phyloP scores from a whole-genome alignment of 2,329 filamentous ascomycete genomes.

The Fusarium drepaniforme region DNA sequence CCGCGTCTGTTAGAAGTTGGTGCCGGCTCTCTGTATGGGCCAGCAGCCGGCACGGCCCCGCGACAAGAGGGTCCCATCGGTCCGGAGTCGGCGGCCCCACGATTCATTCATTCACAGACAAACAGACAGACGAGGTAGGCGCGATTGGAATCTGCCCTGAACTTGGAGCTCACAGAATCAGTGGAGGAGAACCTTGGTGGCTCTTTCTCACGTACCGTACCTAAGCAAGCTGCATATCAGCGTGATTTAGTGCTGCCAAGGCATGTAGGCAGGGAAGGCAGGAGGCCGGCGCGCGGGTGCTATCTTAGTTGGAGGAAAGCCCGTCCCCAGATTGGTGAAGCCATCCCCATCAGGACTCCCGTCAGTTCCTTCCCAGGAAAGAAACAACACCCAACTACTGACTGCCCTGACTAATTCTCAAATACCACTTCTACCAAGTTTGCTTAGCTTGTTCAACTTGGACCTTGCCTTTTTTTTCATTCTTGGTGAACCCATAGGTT shows the following conservation, averaged over 20 bases:
- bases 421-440: neutral
- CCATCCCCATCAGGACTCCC: neutral
- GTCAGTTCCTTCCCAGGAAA: neutral
- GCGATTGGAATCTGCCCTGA: neutral
- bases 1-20: neutral
- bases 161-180: neutral
- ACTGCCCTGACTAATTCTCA: neutral
- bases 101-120: neutral
- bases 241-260: conserved; percentile 2
- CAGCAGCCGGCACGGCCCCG: neutral
- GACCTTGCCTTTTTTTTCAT: neutral
- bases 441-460: neutral
- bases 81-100: neutral
- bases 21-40: neutral
- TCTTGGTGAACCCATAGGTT: neutral
- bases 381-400: neutral
- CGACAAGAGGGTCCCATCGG: neutral
- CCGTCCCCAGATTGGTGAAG: conserved; percentile 2
- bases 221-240: neutral
- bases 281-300: neutral
- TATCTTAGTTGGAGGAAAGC: conserved; percentile 2
- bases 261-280: neutral
- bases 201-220: neutral
- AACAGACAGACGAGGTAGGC: neutral
- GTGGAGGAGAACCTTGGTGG: neutral